phyloP scores from a whole-genome alignment of 2,329 filamentous ascomycete genomes.

The Claviceps paspali region DNA sequence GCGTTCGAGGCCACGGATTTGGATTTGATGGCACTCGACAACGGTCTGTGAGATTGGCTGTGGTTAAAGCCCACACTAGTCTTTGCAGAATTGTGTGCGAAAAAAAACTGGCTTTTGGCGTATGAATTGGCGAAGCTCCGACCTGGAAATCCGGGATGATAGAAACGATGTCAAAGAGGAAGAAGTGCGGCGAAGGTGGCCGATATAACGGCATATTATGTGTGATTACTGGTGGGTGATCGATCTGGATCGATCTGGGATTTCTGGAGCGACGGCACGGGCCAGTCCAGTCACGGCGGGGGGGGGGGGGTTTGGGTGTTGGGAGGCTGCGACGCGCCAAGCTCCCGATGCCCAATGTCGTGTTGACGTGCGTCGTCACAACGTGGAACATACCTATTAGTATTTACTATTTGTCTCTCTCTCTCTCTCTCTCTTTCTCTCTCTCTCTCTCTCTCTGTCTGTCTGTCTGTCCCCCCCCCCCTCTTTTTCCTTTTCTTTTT shows the following conservation, averaged over 20 bases:
- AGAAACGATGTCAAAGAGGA: not conserved
- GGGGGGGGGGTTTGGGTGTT: too few species aligned
- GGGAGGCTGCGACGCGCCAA: not conserved
- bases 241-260: not conserved
- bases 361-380: too few species aligned
- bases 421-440: too few species aligned
- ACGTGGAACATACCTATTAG: too few species aligned
- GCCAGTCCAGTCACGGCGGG: slow-evolving; percentile 1
- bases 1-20: too few species aligned
- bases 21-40: not conserved
- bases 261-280: not conserved
- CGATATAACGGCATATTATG: not conserved
- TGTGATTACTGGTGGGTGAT: not conserved
- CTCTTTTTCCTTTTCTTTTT: too few species aligned
- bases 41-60: not conserved
- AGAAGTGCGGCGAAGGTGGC: too few species aligned
- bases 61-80: not conserved
- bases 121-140: not conserved
- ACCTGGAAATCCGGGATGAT: not conserved
- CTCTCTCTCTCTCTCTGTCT: too few species aligned
- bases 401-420: too few species aligned
- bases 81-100: not conserved
- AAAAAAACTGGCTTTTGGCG: not conserved
- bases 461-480: too few species aligned
- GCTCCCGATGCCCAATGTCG: too few species aligned